Evolutionary conservation across 2,329 filamentous ascomycete genomes (phyloP).

Genomic region (Fonsecaea pedrosoi): DNA sequence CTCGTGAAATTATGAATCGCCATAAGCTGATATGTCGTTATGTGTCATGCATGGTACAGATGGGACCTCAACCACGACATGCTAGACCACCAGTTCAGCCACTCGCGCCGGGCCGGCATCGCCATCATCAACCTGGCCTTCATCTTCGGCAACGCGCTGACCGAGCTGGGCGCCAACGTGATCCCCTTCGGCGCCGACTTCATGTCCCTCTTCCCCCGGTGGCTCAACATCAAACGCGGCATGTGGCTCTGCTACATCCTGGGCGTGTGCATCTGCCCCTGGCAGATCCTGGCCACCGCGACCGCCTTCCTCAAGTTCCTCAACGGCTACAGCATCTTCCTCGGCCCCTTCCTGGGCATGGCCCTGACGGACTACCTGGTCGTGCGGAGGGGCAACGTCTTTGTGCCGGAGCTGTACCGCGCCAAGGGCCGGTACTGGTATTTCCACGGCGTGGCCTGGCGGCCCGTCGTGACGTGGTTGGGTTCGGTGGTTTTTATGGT

Average conservation of each 20-base stretch:
- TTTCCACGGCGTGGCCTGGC: constrained; percentile 58
- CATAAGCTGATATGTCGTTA: too few relatives aligned
- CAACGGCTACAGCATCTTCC: constrained; percentile 44
- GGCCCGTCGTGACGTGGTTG: constrained; percentile 62
- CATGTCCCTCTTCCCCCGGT: constrained; percentile 59
- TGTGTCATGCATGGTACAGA: neutral
- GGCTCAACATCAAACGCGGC: constrained; percentile 60
- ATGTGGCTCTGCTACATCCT: constrained; percentile 45
- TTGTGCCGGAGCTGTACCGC: constrained; percentile 32
- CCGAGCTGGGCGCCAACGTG: constrained; percentile 25
- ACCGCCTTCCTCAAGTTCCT: constrained; percentile 50
- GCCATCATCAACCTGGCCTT: constrained; percentile 26
- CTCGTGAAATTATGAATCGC: too few relatives aligned
- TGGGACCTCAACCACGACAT: constrained; percentile 30
- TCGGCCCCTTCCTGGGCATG: constrained; percentile 39
- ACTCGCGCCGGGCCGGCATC: constrained; percentile 22
- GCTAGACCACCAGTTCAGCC: constrained; percentile 27
- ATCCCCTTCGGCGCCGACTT: constrained; percentile 57
- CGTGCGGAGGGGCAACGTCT: constrained; percentile 32
- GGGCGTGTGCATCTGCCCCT: constrained; percentile 53
- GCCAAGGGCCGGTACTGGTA: constrained; percentile 30
- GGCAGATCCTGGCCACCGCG: constrained; percentile 54
- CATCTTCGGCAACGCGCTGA: constrained; percentile 24
- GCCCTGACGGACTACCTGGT: constrained; percentile 39
- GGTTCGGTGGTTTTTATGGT: constrained; percentile 41